Conservation (phyloP, 75 land plant species). For the Sequoia sempervirens region DNA sequence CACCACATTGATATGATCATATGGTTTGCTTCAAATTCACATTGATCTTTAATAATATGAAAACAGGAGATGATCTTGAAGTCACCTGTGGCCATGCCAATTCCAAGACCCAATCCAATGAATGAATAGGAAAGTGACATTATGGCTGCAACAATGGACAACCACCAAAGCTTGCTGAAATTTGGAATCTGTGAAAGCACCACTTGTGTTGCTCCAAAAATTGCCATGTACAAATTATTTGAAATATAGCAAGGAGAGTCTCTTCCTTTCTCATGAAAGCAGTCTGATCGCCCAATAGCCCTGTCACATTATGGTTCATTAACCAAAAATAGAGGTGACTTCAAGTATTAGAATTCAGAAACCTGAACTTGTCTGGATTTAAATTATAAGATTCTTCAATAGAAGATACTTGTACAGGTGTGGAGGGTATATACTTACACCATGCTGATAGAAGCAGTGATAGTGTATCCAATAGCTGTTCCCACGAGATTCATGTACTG, state of each 20-base stretch:
- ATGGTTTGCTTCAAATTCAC: not conserved
- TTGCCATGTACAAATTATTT: constrained; percentile 23
- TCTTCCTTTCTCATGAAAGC: constrained; percentile 20
- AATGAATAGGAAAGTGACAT: constrained; percentile 25
- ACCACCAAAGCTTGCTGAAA: constrained; percentile 29
- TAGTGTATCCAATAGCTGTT: constrained; percentile 73
- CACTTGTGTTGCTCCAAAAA: constrained; percentile 25
- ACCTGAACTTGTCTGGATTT: not conserved
- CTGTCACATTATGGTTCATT: constrained; percentile 8
- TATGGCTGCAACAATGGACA: constrained; percentile 21
- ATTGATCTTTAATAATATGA: not conserved
- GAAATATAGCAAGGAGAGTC: constrained; percentile 19
- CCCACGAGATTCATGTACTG: constrained; percentile 69
- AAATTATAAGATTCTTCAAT: not conserved
- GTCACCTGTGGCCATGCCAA: constrained; percentile 23
- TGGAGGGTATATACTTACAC: constrained; percentile 36
- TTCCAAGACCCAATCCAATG: constrained; percentile 25
- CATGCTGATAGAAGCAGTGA: constrained; percentile 70
- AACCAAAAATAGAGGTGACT: not conserved
- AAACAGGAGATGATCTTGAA: not conserved
- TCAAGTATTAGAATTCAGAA: not conserved
- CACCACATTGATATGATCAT: not conserved
- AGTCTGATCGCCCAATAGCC: constrained; percentile 27
- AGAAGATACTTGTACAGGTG: not conserved
- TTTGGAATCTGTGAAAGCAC: constrained; percentile 26